Evolutionary conservation across 1,139 yeast genomes (phyloP), one percentile per base, ranked within the genome.

Genomic region (Geotrichum siamense): DNA sequence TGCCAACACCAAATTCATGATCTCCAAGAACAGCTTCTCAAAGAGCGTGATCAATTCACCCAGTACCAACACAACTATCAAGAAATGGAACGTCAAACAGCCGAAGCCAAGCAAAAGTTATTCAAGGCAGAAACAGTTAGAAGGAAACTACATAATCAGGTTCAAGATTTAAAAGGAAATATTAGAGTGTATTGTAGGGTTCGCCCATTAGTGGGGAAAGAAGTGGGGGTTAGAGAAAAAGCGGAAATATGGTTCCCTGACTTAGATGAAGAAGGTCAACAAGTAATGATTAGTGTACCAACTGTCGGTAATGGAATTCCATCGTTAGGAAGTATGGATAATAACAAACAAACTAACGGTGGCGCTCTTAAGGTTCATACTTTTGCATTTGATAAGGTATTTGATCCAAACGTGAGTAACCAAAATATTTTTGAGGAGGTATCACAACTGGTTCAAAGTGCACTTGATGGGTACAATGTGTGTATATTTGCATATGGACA

Each of bases 161-260:
- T 89, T 10, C 96, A 89, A 60, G 95, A 86, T 48, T 63, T 89
- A 34, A 85, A 89, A 59, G 98, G 98, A 0, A 91, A 87, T 55
- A 86, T 91, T 31, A 67, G 98, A 35, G 97, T 91, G 0, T 87
- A 80, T 55, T 91, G 97, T 59, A 72, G 98, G 34, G 72, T 89
- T 3, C 70, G 94, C 42, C 96, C 96, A 0, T 65, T 71, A 1
- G 48, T 58, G 1, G n/a, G 21, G 15, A 43, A 52, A 1, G 43
- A 49, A 1, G 64, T n/a, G n/a, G n/a, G n/a, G n/a, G n/a, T n/a
- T n/a, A 61, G 62, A 20, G 57, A 59, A 3, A 49, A 64, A 5
- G 62, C 72, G 0, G 61, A 63, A 4, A 63, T 80, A 12, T 62
- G 62, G 19, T 71, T 74, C 16, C 75, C 81, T 0, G 74, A 71